Conservation (phyloP, 2,329 filamentous ascomycete genomes). For the Penicillium palitans region DNA sequence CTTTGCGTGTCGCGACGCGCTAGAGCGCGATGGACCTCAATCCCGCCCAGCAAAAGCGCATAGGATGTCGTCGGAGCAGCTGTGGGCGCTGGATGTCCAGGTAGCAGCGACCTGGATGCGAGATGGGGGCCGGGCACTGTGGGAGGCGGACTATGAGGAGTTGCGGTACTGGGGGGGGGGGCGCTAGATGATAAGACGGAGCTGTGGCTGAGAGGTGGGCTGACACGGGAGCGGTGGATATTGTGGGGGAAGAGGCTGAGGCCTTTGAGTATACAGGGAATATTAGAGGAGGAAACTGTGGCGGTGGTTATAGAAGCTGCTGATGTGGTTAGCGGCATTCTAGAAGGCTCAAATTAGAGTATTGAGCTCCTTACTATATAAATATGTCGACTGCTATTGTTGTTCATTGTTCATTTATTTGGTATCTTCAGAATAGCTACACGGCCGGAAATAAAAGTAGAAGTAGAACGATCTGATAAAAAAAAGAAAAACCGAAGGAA, state of each 20-base stretch:
- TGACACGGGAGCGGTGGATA: not conserved
- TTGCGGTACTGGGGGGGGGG: not conserved
- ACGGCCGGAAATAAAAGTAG: conserved; percentile 14
- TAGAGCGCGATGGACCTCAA: not conserved
- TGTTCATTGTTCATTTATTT: conserved; percentile 16
- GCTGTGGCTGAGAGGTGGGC: not conserved
- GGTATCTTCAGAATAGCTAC: conserved; percentile 30
- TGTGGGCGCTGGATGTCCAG: not conserved
- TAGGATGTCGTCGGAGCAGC: not conserved
- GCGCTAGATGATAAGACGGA: not conserved
- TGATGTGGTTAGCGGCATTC: not conserved
- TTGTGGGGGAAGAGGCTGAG: not conserved
- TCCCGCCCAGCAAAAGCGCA: not conserved
- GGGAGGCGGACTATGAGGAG: not conserved
- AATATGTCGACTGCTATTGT: not conserved
- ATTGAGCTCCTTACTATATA: not conserved
- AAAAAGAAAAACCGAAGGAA: conserved; percentile 8
- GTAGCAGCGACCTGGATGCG: not conserved
- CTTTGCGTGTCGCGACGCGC: not conserved
- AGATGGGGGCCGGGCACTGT: not conserved
- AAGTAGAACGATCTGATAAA: conserved; percentile 7
- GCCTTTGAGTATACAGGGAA: not conserved
- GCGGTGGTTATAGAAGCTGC: conserved; percentile 1
- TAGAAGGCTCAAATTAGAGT: not conserved
- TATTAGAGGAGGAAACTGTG: not conserved